Conservation (phyloP, 306 rosid genomes). For the Rubus parviflorus region DNA sequence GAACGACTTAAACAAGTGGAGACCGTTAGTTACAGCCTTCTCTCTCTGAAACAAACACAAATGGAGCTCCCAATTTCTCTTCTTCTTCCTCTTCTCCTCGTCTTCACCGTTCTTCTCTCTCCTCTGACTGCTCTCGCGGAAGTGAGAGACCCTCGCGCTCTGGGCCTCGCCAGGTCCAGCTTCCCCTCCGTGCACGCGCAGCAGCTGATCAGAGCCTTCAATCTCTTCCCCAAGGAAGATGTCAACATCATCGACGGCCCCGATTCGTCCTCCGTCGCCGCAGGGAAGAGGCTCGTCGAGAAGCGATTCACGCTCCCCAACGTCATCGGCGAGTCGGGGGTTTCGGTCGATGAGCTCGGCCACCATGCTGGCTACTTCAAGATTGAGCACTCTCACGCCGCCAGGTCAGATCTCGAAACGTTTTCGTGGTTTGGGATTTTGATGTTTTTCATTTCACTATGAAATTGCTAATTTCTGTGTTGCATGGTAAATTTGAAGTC, state of each 20-base stretch:
- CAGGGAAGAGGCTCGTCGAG: constrained; percentile 57
- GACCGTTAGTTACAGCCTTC: constrained; percentile 28
- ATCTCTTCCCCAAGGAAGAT: constrained; percentile 62
- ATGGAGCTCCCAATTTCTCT: constrained; percentile 37
- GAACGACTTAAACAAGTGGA: not conserved
- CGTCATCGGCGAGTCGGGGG: constrained; percentile 40
- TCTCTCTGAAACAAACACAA: not conserved
- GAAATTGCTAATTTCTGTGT: not conserved
- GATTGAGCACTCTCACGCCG: constrained; percentile 78
- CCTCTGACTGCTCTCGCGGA: constrained; percentile 35
- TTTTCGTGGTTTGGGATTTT: not conserved
- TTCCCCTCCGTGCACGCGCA: constrained; percentile 48
- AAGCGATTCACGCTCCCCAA: constrained; percentile 61
- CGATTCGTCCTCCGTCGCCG: not conserved
- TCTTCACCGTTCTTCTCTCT: constrained; percentile 23
- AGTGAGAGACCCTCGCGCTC: constrained; percentile 18
- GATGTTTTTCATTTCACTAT: not conserved
- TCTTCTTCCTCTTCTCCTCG: constrained; percentile 2
- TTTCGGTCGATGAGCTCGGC: constrained; percentile 65
- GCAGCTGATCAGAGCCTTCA: constrained; percentile 60
- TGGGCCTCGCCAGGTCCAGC: constrained; percentile 29
- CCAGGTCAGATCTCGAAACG: constrained; percentile 38
- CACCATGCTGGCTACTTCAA: constrained; percentile 91
- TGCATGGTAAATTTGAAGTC: not conserved
- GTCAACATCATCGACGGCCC: constrained; percentile 50